Conservation (phyloP, 2,329 filamentous ascomycete species). For the Cercospora sp. region DNA sequence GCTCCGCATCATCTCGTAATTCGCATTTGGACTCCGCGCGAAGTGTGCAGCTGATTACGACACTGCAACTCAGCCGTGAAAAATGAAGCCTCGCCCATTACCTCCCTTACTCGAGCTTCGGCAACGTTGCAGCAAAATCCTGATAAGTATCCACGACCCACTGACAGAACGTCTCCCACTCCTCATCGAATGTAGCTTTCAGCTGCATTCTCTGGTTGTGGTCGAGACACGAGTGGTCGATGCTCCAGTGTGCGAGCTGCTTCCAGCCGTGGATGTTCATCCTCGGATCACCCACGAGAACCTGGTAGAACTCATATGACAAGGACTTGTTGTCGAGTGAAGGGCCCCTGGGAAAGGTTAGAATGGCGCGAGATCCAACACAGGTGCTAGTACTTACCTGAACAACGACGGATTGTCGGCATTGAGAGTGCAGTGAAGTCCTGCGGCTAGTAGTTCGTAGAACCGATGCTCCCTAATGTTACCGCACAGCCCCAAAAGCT, state of each 20-base stretch:
- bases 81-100: neutral
- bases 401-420: constrained; percentile 76
- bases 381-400: constrained; percentile 46
- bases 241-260: constrained; percentile 55
- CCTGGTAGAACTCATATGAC: constrained; percentile 75
- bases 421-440: constrained; percentile 71
- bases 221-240: constrained; percentile 47
- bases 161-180: constrained; percentile 61
- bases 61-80: neutral
- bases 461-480: constrained; percentile 65
- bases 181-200: constrained; percentile 50
- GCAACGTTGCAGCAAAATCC: neutral
- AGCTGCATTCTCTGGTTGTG: constrained; percentile 44
- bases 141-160: constrained; percentile 17
- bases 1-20: neutral
- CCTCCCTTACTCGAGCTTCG: neutral
- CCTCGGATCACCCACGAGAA: constrained; percentile 66
- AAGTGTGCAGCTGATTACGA: too few relatives aligned
- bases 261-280: constrained; percentile 72
- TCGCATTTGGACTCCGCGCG: neutral
- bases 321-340: constrained; percentile 59
- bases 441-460: constrained; percentile 68
- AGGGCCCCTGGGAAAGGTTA: constrained; percentile 18
- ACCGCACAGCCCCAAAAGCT: constrained; percentile 69
- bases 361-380: too few relatives aligned